A percentile compares a stretch with the other conserved stretches of the same genome.
phyloP scores from a whole-genome alignment of 225 moss, liverwort and hornwort species.

The Pseudisothecium myosuroides region DNA sequence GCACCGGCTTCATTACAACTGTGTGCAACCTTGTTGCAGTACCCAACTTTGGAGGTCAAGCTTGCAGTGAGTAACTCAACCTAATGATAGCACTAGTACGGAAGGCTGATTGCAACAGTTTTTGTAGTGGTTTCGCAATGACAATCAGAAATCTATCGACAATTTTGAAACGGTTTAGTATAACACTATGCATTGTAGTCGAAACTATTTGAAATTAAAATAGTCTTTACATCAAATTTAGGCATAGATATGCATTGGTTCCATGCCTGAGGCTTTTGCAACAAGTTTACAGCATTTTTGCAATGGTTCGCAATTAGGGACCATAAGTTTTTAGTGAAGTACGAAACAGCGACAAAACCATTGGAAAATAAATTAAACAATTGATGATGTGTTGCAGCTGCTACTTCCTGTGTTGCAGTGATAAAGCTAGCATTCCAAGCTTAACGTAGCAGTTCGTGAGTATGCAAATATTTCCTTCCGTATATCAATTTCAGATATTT shows the following conservation, averaged over 20 bases:
- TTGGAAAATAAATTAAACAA: background rate
- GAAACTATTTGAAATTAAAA: background rate
- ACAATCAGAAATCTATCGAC: background rate
- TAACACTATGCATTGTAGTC: background rate
- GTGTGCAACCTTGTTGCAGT: background rate
- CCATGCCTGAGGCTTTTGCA: background rate
- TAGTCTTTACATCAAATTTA: background rate
- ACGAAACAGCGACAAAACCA: background rate
- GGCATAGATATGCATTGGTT: background rate
- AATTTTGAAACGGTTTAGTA: background rate
- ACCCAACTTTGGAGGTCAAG: background rate
- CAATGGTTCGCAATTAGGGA: background rate
- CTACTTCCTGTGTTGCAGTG: background rate
- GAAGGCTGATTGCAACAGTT: background rate
- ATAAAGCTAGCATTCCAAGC: background rate
- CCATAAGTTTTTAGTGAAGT: background rate
- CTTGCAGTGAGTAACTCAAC: background rate
- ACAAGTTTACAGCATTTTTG: background rate
- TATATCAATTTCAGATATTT: background rate
- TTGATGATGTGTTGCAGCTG: background rate
- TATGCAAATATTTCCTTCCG: background rate
- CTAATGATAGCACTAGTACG: background rate
- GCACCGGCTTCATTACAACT: background rate
- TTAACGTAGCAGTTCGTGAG: background rate
- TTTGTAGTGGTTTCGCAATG: background rate